Base-by-base conservation (phyloP, 345 rosid genomes). In the Moricandia arvensis region DNA sequence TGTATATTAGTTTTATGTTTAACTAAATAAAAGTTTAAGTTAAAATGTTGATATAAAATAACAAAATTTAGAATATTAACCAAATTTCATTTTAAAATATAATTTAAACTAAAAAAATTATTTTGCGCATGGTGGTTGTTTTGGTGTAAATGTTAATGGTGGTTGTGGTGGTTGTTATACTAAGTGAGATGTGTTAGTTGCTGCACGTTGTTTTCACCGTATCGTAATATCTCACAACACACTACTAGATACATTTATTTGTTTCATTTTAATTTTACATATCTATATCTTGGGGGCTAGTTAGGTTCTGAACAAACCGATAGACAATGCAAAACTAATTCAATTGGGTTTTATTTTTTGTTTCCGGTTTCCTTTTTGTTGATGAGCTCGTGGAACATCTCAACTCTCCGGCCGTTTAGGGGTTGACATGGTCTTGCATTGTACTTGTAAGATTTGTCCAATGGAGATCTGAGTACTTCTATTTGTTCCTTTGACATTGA, bases 401-500 rank as follows among this genome's bases (percentile, higher is more conserved):
- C 77, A 21, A 90, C 59, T 33, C 74, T 69, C 63, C 91, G 80
- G 8, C 83, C 89, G 30, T 90, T 83, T 7, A 91, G 80, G 3
- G 83, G 59, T 75, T 91, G 97, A 35, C 82, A 16, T 1, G 98
- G 96, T 86, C 98, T 85, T 26, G 73, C 16, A 69, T 88, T 92
- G 37, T 49, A 7, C 79, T 84, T 81, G 83, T 30, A 80, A 21
- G 59, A 77, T 6, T 8, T 7, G 15, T 27, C 59, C 81, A 92
- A 11, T 59, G 91, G 89, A 45, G 87, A 87, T 75, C 47, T 75
- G 29, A 93, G 74, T 59, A 79, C 69, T 16, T 79, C 82, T n/a
- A 89, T 75, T 78, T 94, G 97, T 29, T 84, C 83, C 83, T 67
- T 72, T 2, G 90, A 83, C 49, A 93, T 86, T 10, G 82, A 58